Conservation (phyloP, 352 stramenopile species). For the Phytophthora meadii region DNA sequence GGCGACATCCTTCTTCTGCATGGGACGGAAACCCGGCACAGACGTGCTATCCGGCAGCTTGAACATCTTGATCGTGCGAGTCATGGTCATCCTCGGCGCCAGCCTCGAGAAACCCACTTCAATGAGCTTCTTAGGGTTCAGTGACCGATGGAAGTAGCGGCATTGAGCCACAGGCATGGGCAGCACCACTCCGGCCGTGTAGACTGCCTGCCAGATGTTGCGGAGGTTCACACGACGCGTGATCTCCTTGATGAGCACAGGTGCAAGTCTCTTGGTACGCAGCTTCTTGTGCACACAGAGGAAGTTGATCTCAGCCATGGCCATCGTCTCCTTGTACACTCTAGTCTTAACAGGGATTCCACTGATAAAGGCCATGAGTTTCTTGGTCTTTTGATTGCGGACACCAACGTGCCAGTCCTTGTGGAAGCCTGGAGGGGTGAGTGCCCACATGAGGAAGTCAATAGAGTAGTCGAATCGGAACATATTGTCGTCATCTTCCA, state of each 20-base stretch:
- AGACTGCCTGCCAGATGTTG: constrained; percentile 97
- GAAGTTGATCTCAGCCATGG: constrained; percentile 99
- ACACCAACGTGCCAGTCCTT: constrained; percentile 97
- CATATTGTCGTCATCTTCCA: constrained; percentile 99
- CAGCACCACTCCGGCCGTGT: constrained; percentile 98
- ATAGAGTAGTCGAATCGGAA: constrained; percentile 96
- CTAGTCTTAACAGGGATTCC: constrained; percentile 93
- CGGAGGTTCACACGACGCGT: constrained; percentile 97
- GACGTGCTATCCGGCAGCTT: constrained; percentile 75
- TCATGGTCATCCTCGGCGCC: constrained; percentile 96
- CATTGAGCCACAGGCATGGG: constrained; percentile 95
- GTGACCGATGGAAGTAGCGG: constrained; percentile 97
- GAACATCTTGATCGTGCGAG: constrained; percentile 93
- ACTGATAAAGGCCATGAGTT: constrained; percentile 98
- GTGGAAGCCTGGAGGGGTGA: constrained; percentile 95
- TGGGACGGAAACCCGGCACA: constrained; percentile 62
- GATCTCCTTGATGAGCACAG: constrained; percentile 99
- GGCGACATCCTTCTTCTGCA: constrained; percentile 71
- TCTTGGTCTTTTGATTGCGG: constrained; percentile 90
- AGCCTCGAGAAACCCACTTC: constrained; percentile 97
- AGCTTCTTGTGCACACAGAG: constrained; percentile 99
- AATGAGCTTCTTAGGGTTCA: constrained; percentile 99
- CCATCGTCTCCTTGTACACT: constrained; percentile 67
- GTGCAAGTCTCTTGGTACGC: constrained; percentile 94
- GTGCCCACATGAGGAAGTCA: constrained; percentile 90